phyloP scores from a whole-genome alignment of 257 asterid species.

The Capsicum baccatum region DNA sequence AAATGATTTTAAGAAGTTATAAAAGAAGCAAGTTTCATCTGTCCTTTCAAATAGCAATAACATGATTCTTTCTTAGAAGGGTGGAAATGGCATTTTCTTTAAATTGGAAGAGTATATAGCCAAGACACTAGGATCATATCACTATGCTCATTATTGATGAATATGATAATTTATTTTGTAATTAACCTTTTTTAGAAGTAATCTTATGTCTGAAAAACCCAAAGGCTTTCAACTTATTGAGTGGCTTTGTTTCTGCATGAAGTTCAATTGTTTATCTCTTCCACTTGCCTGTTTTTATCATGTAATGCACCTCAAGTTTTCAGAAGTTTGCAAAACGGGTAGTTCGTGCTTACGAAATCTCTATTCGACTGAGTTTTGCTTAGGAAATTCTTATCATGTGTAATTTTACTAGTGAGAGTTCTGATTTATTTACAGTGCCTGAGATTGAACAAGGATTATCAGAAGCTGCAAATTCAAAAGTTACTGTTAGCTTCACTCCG shows the following conservation, averaged over 20 bases:
- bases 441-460: constrained; percentile 98
- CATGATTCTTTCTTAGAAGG: background rate
- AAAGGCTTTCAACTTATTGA: background rate
- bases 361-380: background rate
- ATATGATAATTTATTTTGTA: background rate
- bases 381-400: constrained; percentile 14
- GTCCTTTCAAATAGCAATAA: background rate
- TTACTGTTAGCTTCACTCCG: constrained; percentile 97
- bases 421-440: constrained; percentile 64
- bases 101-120: background rate
- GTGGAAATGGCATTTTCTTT: background rate
- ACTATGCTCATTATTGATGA: background rate
- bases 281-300: background rate
- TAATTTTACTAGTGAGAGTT: constrained; percentile 3
- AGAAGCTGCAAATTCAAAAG: constrained; percentile 74
- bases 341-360: background rate
- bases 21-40: background rate
- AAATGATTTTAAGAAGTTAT: background rate
- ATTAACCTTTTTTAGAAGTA: background rate
- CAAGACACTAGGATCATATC: background rate
- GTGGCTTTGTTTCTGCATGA: constrained; percentile 15
- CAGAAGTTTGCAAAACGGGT: background rate
- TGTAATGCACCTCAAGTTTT: background rate
- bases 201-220: background rate
- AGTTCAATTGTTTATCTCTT: background rate